These are phyloP conservation scores for Aspergillus bombycis DNA, from an alignment of 2,329 filamentous ascomycete genomes.

Conservation along the genomic window DNA sequence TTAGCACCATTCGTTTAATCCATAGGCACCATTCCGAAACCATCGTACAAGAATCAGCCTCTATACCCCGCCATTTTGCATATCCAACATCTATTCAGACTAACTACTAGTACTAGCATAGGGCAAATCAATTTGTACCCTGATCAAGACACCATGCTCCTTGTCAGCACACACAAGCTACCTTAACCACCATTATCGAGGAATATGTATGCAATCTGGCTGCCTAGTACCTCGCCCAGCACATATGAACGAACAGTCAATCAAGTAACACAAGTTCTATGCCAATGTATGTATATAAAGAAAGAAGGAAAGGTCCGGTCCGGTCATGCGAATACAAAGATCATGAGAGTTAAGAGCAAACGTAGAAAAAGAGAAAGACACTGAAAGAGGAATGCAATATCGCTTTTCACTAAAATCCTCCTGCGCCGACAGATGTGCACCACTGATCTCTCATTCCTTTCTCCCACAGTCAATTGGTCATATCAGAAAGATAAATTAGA, in stretches of 20 bases:
- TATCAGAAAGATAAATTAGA: background rate
- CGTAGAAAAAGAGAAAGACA: conserved; percentile 3
- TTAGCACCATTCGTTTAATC: background rate
- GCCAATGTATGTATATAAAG: conserved; percentile 24
- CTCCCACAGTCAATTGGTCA: background rate
- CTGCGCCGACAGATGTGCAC: conserved; percentile 1
- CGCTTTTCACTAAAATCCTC: conserved; percentile 2
- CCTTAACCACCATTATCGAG: background rate
- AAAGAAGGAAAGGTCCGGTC: conserved; percentile 17
- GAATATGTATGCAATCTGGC: conserved; percentile 14
- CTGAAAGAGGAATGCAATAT: conserved; percentile 11
- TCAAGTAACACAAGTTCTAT: conserved; percentile 21
- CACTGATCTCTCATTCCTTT: background rate
- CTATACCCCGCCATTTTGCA: background rate
- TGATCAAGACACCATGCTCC: background rate
- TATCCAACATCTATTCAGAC: background rate
- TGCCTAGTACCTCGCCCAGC: background rate
- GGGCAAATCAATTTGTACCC: background rate
- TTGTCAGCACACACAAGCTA: background rate
- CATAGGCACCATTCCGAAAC: background rate
- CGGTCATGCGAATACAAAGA: conserved; percentile 18
- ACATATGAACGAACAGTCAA: conserved; percentile 9
- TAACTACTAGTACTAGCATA: background rate
- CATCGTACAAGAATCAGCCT: background rate
- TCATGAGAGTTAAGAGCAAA: background rate